phyloP scores from a whole-genome alignment of 805 yeast species.

The Lipomyces japonicus region DNA sequence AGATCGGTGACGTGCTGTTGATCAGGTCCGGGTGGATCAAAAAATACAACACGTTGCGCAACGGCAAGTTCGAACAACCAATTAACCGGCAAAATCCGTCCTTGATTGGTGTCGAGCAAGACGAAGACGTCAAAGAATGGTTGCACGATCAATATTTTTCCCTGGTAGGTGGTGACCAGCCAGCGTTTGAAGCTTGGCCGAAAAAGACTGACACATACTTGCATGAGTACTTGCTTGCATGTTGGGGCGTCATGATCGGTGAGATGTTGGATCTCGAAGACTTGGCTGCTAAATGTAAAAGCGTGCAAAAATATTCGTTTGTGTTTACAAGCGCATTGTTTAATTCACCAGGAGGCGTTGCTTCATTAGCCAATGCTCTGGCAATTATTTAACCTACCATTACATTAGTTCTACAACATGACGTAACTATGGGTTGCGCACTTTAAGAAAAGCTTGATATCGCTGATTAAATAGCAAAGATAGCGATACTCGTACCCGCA shows the following conservation, averaged over 20 bases:
- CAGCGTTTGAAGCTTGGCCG: conserved; percentile 35
- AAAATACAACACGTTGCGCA: conserved; percentile 31
- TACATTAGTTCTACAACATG: too few species aligned
- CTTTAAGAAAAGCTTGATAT: too few species aligned
- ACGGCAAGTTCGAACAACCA: conserved; percentile 10
- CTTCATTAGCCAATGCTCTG: conserved; percentile 46
- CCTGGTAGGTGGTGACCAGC: conserved; percentile 36
- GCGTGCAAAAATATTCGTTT: conserved; percentile 34
- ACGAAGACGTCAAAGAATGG: conserved; percentile 33
- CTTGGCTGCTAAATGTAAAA: conserved; percentile 33
- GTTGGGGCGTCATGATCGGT: conserved; percentile 41
- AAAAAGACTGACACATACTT: conserved; percentile 12
- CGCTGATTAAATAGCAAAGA: too few species aligned
- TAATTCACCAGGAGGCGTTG: conserved; percentile 39
- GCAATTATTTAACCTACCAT: background rate
- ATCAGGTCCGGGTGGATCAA: conserved; percentile 36
- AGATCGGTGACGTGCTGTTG: conserved; percentile 37
- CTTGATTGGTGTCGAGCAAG: conserved; percentile 33
- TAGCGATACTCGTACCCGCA: too few species aligned
- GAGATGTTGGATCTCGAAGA: conserved; percentile 38
- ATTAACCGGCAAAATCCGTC: conserved; percentile 18
- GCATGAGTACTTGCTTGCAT: conserved; percentile 32
- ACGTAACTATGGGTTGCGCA: too few species aligned
- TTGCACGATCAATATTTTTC: conserved; percentile 35
- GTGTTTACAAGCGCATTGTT: conserved; percentile 38